Conservation (phyloP, 441 rosid species). For the Erodium moschatum region DNA sequence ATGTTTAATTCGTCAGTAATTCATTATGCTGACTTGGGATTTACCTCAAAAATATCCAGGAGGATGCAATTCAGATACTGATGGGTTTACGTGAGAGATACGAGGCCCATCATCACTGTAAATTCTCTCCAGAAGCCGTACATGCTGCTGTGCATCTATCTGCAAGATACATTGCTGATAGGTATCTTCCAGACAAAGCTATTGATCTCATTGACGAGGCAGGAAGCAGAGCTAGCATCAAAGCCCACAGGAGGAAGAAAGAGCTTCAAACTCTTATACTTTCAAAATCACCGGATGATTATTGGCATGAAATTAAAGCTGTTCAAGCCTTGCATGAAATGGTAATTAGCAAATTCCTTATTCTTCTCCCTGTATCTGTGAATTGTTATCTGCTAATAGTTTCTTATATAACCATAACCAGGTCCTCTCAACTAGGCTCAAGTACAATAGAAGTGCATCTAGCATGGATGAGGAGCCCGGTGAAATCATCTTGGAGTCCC, state of each 20-base stretch:
- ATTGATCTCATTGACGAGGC: constrained; percentile 79
- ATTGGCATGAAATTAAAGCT: constrained; percentile 92
- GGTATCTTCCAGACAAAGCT: constrained; percentile 75
- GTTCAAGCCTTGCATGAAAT: constrained; percentile 94
- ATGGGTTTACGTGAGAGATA: constrained; percentile 63
- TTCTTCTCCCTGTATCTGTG: not conserved
- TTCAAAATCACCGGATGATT: constrained; percentile 70
- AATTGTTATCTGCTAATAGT: constrained; percentile 21
- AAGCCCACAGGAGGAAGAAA: constrained; percentile 71
- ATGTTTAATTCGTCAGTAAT: not conserved
- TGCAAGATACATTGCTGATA: constrained; percentile 58
- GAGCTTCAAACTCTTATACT: constrained; percentile 69
- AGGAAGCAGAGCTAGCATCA: constrained; percentile 86
- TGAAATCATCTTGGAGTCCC: constrained; percentile 44
- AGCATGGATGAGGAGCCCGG: constrained; percentile 29
- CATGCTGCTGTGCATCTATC: constrained; percentile 67
- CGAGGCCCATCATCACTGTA: constrained; percentile 64
- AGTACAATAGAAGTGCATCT: constrained; percentile 36
- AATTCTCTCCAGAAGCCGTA: constrained; percentile 52
- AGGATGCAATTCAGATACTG: constrained; percentile 60
- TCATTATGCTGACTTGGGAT: constrained; percentile 20
- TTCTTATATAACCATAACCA: constrained; percentile 23
- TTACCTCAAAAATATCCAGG: constrained; percentile 32
- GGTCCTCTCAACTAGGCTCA: constrained; percentile 56
- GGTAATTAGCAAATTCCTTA: constrained; percentile 35